A percentile compares a stretch with the other conserved stretches of the same genome.
Conservation (phyloP, 352 stramenopile genomes). For the Elongisporangium prolatum region DNA sequence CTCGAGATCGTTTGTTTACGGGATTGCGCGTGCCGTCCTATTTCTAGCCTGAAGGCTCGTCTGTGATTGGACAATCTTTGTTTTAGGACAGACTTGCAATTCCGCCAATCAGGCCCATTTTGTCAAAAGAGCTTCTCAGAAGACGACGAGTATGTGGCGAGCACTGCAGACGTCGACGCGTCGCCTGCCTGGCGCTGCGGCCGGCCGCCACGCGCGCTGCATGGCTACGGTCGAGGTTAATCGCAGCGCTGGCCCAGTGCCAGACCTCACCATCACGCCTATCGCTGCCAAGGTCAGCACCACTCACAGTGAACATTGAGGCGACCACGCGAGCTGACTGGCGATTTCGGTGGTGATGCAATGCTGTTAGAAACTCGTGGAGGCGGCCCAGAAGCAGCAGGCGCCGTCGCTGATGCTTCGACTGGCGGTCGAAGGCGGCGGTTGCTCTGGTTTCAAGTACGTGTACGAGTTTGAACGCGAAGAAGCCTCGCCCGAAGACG, state of each 20-base stretch:
- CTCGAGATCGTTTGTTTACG: neutral
- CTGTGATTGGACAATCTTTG: neutral
- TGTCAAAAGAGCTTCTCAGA: neutral
- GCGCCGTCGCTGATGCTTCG: conserved; percentile 67
- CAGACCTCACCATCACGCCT: conserved; percentile 71
- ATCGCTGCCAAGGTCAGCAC: conserved; percentile 39
- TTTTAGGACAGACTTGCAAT: neutral
- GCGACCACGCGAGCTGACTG: neutral
- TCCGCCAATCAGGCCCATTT: neutral
- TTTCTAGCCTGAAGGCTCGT: neutral
- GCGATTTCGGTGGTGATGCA: neutral
- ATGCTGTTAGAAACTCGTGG: conserved; percentile 45
- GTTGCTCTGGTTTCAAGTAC: conserved; percentile 94
- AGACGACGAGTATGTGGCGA: neutral
- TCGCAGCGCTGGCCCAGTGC: conserved; percentile 26
- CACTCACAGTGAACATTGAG: neutral
- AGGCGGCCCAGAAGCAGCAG: conserved; percentile 54
- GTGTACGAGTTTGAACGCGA: conserved; percentile 85
- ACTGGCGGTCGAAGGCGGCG: conserved; percentile 88
- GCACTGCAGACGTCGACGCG: neutral
- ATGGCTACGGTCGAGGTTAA: conserved; percentile 33
- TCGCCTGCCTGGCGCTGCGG: conserved; percentile 5
- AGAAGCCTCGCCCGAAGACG: conserved; percentile 40
- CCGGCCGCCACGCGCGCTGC: conserved; percentile 11
- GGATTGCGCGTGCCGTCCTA: neutral